These are phyloP conservation scores for Euphorbia corollata DNA, from an alignment of 441 rosid species.

Conservation along the genomic window DNA sequence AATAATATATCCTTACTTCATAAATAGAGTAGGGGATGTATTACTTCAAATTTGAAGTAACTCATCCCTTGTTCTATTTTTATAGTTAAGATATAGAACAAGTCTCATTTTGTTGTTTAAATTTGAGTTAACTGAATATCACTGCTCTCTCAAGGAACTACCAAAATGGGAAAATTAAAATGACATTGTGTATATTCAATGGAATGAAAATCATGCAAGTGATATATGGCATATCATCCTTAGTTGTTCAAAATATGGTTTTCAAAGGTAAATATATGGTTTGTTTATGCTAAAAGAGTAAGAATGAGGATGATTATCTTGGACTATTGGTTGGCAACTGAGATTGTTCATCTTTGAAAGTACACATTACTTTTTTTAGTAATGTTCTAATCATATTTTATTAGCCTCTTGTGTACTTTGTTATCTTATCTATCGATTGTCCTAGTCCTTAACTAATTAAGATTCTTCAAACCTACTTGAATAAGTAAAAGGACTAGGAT, in stretches of 20 bases:
- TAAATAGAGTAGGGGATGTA: no score
- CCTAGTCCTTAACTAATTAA: constrained; percentile 12
- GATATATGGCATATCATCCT: constrained; percentile 33
- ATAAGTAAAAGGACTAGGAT: constrained; percentile 17
- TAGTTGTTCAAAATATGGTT: constrained; percentile 9
- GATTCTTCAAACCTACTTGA: constrained; percentile 27
- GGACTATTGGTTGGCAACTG: constrained; percentile 35
- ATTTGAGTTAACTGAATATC: background rate
- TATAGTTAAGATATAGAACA: no score
- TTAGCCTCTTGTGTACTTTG: constrained; percentile 13
- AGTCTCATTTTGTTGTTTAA: constrained; percentile 15
- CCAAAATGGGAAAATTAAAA: constrained; percentile 26
- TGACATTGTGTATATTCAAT: constrained; percentile 22
- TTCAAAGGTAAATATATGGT: no score
- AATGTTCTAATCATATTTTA: constrained; percentile 29
- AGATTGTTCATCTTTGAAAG: constrained; percentile 35
- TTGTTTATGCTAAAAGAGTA: constrained; percentile 9
- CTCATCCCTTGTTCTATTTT: no score
- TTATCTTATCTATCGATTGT: constrained; percentile 16
- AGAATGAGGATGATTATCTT: background rate
- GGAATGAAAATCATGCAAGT: constrained; percentile 22
- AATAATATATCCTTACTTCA: no score
- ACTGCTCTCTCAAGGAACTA: constrained; percentile 15
- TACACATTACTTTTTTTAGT: constrained; percentile 41
- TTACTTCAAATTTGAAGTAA: no score